Percentiles rank a stretch among this genome's conserved stretches.
phyloP scores from a whole-genome alignment of 2,329 filamentous ascomycete genomes.

The Sporothrix euskadiensis region DNA sequence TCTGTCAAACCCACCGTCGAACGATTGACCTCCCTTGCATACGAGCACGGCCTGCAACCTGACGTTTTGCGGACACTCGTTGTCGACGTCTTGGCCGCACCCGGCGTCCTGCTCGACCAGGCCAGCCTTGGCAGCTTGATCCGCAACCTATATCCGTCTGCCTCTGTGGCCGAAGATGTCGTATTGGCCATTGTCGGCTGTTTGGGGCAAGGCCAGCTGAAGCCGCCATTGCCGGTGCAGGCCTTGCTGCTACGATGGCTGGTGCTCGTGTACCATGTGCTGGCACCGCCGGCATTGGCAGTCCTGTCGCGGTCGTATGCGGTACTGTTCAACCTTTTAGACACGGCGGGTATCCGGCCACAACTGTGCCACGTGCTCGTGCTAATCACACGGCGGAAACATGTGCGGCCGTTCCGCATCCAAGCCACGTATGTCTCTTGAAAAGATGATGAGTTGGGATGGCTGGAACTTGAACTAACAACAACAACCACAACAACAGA shows the following conservation, averaged over 20 bases:
- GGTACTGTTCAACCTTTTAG: conserved; percentile 77
- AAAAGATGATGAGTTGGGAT: not conserved
- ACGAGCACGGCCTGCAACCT: conserved; percentile 66
- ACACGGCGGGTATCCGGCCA: conserved; percentile 71
- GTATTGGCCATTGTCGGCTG: conserved; percentile 68
- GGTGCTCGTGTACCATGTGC: conserved; percentile 69
- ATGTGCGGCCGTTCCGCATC: conserved; percentile 81
- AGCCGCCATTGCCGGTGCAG: conserved; percentile 71
- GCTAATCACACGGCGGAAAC: conserved; percentile 74
- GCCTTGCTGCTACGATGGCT: conserved; percentile 74
- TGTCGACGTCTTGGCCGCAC: conserved; percentile 63
- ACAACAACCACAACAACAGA: conserved; percentile 41
- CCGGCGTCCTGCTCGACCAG: conserved; percentile 68
- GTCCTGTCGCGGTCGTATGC: conserved; percentile 70
- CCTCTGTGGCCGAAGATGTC: conserved; percentile 60
- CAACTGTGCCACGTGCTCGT: conserved; percentile 76
- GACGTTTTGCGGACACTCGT: conserved; percentile 63
- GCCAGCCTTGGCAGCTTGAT: conserved; percentile 67
- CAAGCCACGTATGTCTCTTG: conserved; percentile 62
- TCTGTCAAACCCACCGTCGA: conserved; percentile 66
- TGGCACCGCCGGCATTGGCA: conserved; percentile 56
- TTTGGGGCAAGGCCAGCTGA: conserved; percentile 75
- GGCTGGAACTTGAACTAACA: conserved; percentile 26
- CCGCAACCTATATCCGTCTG: conserved; percentile 73
- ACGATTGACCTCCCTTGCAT: conserved; percentile 61